Evolutionary conservation across 2,329 filamentous ascomycete species (phyloP), one percentile per base, ranked within the genome.

Genomic region (Annulohypoxylon truncatum): DNA sequence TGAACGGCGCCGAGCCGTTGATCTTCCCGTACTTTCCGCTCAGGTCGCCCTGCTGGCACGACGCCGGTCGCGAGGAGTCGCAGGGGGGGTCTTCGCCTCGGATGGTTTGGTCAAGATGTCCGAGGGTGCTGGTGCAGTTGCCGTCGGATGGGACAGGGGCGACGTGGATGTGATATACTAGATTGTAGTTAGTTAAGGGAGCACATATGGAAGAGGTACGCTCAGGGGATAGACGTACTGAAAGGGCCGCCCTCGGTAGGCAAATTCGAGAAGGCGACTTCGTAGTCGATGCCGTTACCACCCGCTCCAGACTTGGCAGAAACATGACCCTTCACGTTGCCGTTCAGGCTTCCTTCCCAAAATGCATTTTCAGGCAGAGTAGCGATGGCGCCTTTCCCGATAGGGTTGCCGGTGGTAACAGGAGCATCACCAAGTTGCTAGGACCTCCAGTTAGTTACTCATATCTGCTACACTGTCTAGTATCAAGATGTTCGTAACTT

Each of bases 41-140:
- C 60, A 94, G 82, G 76, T 95, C 92, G 69, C 92, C 92, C 9
- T 92, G 87, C 79, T 95, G 88, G 81, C 92, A 96, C 8, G 87
- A 89, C 66, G 85, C 78, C 6, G 89, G 89, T 5, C 80, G 75
- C 8, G 76, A 71, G 9, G 79, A 35, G 73, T 93, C 82, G 79
- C 92, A 95, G 4, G 84, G 72, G 3, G 88, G 82, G 1, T 78
- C 79, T 74, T 93, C 87, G 68, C 87, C 88, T 53, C 90, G 89
- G 52, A 83, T 76, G 77, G 84, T 92, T 15, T 92, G 92, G 74
- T 94, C 91, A 10, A 93, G 84, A 74, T 95, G 92, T 1, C 82
- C 87, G 3, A 87, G 81, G 1, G 92, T 90, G 3, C 78, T 78
- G 53, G 86, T 90, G 82, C 92, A 95, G 84, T 93, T 92, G 69